Evolutionary conservation across 352 stramenopile species (phyloP), one percentile per base, ranked within the genome.

Genomic region (Phytophthora crassamura): DNA sequence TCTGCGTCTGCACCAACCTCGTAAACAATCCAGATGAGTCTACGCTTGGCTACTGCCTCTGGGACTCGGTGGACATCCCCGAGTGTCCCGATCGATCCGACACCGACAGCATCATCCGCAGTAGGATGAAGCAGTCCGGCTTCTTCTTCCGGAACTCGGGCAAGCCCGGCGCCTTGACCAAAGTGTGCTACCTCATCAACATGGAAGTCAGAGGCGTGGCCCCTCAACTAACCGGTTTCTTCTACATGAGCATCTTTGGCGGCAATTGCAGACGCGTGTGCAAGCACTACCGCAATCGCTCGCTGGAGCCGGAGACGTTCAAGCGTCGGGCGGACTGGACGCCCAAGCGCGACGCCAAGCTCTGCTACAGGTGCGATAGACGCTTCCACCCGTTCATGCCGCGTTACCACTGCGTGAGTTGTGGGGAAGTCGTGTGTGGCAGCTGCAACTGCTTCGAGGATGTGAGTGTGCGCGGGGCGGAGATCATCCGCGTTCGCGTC

Each of bases 1-100:
- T 75, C 38, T 69, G 68, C 47, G 58, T 73, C 6, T 66, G 68
- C 41, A 81, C 73, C 25, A 64, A 81, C 28, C 16, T 78, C 41
- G 33, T 69, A 11, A 33, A 47, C 2, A 40, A 36, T 30, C 30
- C 53, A 16, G 64, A 73, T 42, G 56, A 69, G n/a, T 79, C 77
- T 15, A 86, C 74, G 1, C 65, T 86, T 8, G 79, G 76, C 48
- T 88, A 88, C 49, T 88, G 79, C 60, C 74, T 88, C 3, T 86
- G 74, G 67, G 73, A 84, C 16, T 88, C 79, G 2, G 73, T 88
- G 57, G 76, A 83, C 14, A 48, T 78, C 8, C 66, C 64, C 0
- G 72, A 77, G 18, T 80, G 63, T 57, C 64, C 69, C 4, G 65
- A 80, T 20, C 53, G 65, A 39, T 73, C 42, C 34, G 46, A 45